A percentile compares a stretch with the other conserved stretches of the same genome.
Conservation (phyloP, 345 rosid species). For the Microcos paniculata region DNA sequence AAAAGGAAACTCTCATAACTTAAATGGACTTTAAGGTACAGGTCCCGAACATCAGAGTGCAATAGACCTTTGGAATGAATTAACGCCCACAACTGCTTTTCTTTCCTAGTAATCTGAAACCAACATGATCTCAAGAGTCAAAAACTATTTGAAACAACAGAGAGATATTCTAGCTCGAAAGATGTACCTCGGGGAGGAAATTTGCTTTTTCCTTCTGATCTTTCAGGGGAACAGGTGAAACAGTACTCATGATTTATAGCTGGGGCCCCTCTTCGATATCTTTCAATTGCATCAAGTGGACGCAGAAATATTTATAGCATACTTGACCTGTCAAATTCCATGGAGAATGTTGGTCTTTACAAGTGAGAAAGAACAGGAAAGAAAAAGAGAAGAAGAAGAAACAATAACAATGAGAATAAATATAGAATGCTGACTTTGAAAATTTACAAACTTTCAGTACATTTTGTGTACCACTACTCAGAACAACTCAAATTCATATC, state of each 20-base stretch:
- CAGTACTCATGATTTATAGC: constrained; percentile 32
- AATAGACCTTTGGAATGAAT: constrained; percentile 53
- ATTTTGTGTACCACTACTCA: neutral
- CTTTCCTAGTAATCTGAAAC: constrained; percentile 59
- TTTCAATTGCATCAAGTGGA: neutral
- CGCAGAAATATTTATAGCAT: constrained; percentile 1
- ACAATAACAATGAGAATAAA: neutral
- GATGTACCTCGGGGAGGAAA: constrained; percentile 53
- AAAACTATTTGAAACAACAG: constrained; percentile 15
- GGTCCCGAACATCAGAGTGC: constrained; percentile 51
- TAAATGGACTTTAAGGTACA: constrained; percentile 62
- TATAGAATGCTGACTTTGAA: neutral
- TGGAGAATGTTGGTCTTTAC: neutral
- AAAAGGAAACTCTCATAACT: constrained; percentile 60
- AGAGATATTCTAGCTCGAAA: constrained; percentile 18
- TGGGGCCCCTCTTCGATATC: constrained; percentile 16
- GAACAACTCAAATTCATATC: neutral
- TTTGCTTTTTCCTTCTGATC: constrained; percentile 44
- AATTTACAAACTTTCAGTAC: neutral
- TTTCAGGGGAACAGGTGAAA: constrained; percentile 27
- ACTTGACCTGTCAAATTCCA: constrained; percentile 8
- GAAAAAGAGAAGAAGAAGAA: constrained; percentile 10
- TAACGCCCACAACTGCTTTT: constrained; percentile 64
- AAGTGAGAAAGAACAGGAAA: neutral
- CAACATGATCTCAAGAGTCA: constrained; percentile 12